Percentiles rank a stretch among this genome's conserved stretches.
Conservation (phyloP, 805 yeast genomes). For the Pichia eremophila region DNA sequence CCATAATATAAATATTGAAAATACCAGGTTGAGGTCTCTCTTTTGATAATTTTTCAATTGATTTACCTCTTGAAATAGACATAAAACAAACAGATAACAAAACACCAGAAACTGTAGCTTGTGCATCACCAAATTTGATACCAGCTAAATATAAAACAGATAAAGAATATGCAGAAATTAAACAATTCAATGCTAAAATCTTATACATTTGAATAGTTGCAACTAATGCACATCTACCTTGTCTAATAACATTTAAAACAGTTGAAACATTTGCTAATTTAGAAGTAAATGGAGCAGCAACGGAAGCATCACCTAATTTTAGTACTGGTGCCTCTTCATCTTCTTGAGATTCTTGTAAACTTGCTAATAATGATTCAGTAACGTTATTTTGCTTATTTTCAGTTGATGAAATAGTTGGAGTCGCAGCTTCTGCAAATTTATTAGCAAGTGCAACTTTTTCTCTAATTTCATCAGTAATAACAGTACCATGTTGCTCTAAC, state of each 20-base stretch:
- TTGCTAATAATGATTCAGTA: slow-evolving; percentile 58
- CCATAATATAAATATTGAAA: slow-evolving; percentile 93
- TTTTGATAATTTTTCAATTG: slow-evolving; percentile 78
- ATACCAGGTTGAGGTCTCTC: slow-evolving; percentile 97
- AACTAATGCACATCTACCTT: slow-evolving; percentile 96
- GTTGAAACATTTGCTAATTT: slow-evolving; percentile 87
- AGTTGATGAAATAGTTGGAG: slow-evolving; percentile 22
- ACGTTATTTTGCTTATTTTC: slow-evolving; percentile 27
- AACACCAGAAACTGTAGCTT: slow-evolving; percentile 93
- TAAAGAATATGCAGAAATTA: slow-evolving; percentile 91
- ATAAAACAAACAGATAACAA: slow-evolving; percentile 88
- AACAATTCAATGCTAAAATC: slow-evolving; percentile 91
- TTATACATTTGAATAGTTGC: slow-evolving; percentile 99
- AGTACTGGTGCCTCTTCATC: slow-evolving; percentile 85
- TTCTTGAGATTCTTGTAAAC: slow-evolving; percentile 41
- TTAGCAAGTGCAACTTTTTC: slow-evolving; percentile 48
- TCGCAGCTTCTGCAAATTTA: slow-evolving; percentile 10
- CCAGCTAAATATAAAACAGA: slow-evolving; percentile 94
- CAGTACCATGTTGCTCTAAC: slow-evolving; percentile 74
- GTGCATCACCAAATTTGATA: slow-evolving; percentile 96
- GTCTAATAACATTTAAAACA: slow-evolving; percentile 88
- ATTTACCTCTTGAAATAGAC: slow-evolving; percentile 89
- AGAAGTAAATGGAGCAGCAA: slow-evolving; percentile 98
- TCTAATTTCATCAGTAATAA: slow-evolving; percentile 65
- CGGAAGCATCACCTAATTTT: slow-evolving; percentile 96